Conservation (phyloP, 371 early-diverging fungal genomes). For the Circinella minor region DNA sequence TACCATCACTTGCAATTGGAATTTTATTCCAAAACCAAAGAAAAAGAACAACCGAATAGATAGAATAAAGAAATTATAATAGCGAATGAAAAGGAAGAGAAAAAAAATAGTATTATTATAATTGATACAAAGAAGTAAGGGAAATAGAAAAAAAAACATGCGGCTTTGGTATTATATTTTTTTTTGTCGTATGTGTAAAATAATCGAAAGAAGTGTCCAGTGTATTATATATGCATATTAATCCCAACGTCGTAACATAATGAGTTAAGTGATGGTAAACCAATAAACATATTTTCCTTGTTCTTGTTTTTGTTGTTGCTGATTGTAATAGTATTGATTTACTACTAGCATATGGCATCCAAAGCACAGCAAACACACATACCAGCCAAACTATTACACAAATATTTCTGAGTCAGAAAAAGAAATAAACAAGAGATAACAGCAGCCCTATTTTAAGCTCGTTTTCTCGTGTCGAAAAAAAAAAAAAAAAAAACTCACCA, state of each 20-base stretch:
- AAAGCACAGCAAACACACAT: constrained; percentile 14
- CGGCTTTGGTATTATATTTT: neutral
- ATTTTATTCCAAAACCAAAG: neutral
- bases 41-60: neutral
- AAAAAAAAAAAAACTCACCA: neutral
- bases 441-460: neutral
- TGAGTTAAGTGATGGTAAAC: neutral
- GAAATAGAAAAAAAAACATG: neutral
- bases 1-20: neutral
- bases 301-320: neutral
- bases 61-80: neutral
- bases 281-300: too few species aligned
- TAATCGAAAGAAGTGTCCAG: neutral
- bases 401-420: neutral
- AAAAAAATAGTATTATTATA: neutral
- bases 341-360: constrained; percentile 10
- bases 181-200: too few species aligned
- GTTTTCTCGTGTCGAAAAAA: neutral
- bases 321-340: neutral
- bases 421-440: neutral
- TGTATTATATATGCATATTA: too few species aligned
- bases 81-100: neutral
- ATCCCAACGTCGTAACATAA: neutral
- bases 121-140: neutral
- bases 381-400: constrained; percentile 10